These are phyloP conservation scores for Hypoxylon sp. DNA, from an alignment of 2,329 filamentous ascomycete species.

Conservation along the genomic window DNA sequence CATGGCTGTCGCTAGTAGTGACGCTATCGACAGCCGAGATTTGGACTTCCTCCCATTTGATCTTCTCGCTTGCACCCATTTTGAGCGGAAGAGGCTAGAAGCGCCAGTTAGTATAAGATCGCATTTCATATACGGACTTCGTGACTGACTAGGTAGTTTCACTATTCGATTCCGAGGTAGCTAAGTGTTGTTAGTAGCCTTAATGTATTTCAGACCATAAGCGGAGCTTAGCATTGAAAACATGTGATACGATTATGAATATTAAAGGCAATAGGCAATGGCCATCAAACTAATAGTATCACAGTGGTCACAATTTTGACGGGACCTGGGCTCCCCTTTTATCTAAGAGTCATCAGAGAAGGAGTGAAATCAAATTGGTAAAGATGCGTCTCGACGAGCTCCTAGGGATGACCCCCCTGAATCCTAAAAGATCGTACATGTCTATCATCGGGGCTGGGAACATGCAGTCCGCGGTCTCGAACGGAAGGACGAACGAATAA, in stretches of 20 bases:
- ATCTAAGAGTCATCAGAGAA: neutral
- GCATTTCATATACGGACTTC: neutral
- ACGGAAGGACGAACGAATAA: slow-evolving; percentile 28
- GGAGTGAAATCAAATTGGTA: neutral
- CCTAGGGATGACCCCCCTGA: slow-evolving; percentile 2
- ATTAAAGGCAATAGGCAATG: neutral
- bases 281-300: neutral
- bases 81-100: neutral
- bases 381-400: neutral
- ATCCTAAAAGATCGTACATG: slow-evolving; percentile 1
- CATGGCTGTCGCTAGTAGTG: slow-evolving; percentile 8
- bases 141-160: neutral
- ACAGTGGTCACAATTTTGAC: neutral
- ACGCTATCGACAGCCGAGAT: slow-evolving; percentile 1
- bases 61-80: slow-evolving; percentile 28
- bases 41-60: slow-evolving; percentile 1
- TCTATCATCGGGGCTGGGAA: slow-evolving; percentile 3
- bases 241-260: neutral
- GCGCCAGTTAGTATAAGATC: neutral
- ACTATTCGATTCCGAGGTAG: neutral
- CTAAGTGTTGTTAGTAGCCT: neutral
- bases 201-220: no score
- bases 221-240: neutral
- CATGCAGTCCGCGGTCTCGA: slow-evolving; percentile 7
- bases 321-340: neutral